Conservation (phyloP, 257 asterid species). For the Rauvolfia tetraphylla region DNA sequence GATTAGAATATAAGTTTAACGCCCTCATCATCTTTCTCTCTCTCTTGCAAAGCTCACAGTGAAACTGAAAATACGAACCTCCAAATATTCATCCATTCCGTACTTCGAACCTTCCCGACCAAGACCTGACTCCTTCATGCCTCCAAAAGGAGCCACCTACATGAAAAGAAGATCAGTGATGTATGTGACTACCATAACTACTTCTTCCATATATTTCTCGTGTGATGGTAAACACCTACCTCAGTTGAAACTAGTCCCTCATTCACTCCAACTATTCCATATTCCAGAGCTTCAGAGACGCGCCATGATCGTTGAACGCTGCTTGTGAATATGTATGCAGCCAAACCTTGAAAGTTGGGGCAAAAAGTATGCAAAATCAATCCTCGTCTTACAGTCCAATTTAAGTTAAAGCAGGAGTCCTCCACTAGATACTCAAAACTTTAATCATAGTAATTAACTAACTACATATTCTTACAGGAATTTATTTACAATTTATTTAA, state of each 20-base stretch:
- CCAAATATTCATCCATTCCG: constrained; percentile 90
- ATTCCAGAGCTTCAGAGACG: constrained; percentile 93
- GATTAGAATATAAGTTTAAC: background rate
- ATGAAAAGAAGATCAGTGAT: constrained; percentile 12
- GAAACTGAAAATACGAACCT: constrained; percentile 37
- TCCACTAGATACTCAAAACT: constrained; percentile 1
- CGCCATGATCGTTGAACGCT: constrained; percentile 86
- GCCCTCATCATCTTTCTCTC: background rate
- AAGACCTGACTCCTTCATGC: constrained; percentile 92
- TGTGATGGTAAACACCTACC: constrained; percentile 36
- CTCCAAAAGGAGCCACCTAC: constrained; percentile 96
- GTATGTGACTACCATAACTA: background rate
- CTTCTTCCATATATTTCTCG: background rate
- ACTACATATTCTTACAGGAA: background rate
- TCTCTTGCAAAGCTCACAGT: background rate
- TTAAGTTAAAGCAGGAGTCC: background rate
- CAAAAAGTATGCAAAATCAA: background rate
- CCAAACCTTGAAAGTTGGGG: constrained; percentile 58
- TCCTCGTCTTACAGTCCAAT: background rate
- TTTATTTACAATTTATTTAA: background rate
- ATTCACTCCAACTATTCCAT: constrained; percentile 94
- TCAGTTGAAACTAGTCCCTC: constrained; percentile 96
- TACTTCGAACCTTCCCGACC: constrained; percentile 99
- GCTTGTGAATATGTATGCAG: constrained; percentile 81
- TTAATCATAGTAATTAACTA: background rate